These are phyloP conservation scores for Pyrrhoderma noxium DNA, from an alignment of 1,284 basidiomycete species.

Conservation along the genomic window DNA sequence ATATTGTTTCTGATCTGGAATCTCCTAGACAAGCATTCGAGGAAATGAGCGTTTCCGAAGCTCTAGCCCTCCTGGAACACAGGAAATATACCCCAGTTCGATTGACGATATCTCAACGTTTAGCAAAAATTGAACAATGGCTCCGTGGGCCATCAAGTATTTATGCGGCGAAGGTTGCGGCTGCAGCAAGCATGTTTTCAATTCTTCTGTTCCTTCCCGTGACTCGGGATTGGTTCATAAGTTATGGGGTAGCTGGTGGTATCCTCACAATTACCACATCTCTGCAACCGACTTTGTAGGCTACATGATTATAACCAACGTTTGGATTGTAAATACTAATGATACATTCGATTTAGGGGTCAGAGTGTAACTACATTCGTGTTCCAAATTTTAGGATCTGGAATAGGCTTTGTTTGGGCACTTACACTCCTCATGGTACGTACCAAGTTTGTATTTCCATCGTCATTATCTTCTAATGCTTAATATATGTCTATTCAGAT, in stretches of 20 bases:
- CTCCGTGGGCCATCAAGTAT: constrained; percentile 24
- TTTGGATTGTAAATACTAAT: not conserved
- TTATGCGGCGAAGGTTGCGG: constrained; percentile 27
- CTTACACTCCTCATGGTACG: constrained; percentile 22
- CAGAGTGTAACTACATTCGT: constrained; percentile 29
- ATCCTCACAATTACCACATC: constrained; percentile 31
- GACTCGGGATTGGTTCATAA: constrained; percentile 27
- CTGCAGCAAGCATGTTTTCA: constrained; percentile 26
- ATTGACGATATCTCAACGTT: constrained; percentile 21
- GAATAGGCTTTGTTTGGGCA: constrained; percentile 21
- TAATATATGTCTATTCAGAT: constrained; percentile 20
- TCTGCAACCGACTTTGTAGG: constrained; percentile 24
- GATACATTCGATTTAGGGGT: constrained; percentile 14
- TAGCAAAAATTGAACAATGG: constrained; percentile 23
- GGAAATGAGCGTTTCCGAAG: constrained; percentile 25
- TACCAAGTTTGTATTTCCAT: constrained; percentile 5
- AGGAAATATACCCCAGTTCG: constrained; percentile 18
- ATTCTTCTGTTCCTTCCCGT: constrained; percentile 23
- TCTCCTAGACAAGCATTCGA: constrained; percentile 3
- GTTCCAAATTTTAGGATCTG: constrained; percentile 27
- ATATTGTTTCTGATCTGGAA: not conserved
- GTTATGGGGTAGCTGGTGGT: constrained; percentile 26
- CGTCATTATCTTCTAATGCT: not conserved
- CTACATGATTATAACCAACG: constrained; percentile 11
- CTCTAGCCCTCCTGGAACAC: constrained; percentile 25